phyloP scores from a whole-genome alignment of 306 rosid genomes.

The Boehmeria nivea region DNA sequence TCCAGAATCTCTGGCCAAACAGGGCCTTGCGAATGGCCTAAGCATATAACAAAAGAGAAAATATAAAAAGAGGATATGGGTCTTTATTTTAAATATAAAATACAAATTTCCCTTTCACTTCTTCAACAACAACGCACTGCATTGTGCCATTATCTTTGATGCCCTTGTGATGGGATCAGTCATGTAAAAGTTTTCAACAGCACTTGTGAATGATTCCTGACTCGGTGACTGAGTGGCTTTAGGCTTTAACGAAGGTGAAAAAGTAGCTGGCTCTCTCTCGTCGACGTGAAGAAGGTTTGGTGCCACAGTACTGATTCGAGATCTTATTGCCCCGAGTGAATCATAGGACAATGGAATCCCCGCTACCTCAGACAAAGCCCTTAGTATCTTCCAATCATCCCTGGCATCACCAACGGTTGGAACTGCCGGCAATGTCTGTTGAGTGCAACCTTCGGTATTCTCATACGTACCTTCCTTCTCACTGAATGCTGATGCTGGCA shows the following conservation, averaged over 20 bases:
- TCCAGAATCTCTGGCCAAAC: conserved; percentile 36
- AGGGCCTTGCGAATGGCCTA: conserved; percentile 18
- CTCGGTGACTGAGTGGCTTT: conserved; percentile 35
- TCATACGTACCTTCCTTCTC: conserved; percentile 95
- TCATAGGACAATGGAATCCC: conserved; percentile 72
- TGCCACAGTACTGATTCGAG: conserved; percentile 69
- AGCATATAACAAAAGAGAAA: neutral
- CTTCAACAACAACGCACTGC: conserved; percentile 74
- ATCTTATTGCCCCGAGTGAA: conserved; percentile 53
- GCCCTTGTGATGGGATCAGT: conserved; percentile 98
- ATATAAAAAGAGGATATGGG: conserved; percentile 20
- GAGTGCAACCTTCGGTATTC: conserved; percentile 87
- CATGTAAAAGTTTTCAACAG: conserved; percentile 89
- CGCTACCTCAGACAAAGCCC: conserved; percentile 89
- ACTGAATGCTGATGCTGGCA: conserved; percentile 89
- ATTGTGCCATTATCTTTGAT: conserved; percentile 98
- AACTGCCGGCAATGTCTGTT: conserved; percentile 92
- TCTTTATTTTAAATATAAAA: conserved; percentile 26
- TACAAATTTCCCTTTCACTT: conserved; percentile 47
- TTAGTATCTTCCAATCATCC: conserved; percentile 92
- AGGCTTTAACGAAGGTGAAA: conserved; percentile 69
- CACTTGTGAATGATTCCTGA: conserved; percentile 46
- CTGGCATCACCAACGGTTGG: conserved; percentile 97
- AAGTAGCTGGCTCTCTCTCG: conserved; percentile 74
- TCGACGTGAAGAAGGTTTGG: conserved; percentile 75